A percentile compares a stretch with the other conserved stretches of the same genome.
Evolutionary conservation across 2,329 filamentous ascomycete species (phyloP).

Genomic region (Scedosporium apiospermum): DNA sequence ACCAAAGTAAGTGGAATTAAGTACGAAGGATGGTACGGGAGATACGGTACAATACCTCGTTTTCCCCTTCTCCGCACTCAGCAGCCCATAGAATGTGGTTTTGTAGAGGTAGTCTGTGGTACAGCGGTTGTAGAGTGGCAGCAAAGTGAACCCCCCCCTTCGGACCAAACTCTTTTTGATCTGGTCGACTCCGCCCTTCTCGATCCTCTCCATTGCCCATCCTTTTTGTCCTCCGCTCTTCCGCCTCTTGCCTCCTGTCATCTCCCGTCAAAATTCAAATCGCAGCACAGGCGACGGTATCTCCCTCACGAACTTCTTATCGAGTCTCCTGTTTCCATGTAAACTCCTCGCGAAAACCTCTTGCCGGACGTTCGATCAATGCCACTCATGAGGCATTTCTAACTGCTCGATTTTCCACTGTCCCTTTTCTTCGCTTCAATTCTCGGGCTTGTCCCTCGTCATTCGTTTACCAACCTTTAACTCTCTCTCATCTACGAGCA

Average conservation of each 20-base stretch:
- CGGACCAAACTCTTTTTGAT: slow-evolving; percentile 3
- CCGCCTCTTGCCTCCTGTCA: slow-evolving; percentile 4
- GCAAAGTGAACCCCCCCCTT: neutral
- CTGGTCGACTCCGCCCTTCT: slow-evolving; percentile 2
- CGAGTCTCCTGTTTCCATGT: neutral
- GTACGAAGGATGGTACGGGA: too few species aligned
- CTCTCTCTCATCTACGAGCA: slow-evolving; percentile 9
- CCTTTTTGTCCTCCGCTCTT: slow-evolving; percentile 1
- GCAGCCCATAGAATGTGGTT: neutral
- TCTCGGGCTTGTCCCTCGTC: slow-evolving; percentile 6
- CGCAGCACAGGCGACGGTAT: neutral
- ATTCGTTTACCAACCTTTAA: slow-evolving; percentile 13
- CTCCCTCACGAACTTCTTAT: neutral
- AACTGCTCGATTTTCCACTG: neutral
- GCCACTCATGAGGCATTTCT: neutral
- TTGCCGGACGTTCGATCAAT: neutral
- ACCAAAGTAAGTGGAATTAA: neutral
- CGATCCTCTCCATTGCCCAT: neutral
- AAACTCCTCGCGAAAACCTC: neutral
- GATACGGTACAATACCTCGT: neutral
- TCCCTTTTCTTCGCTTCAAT: slow-evolving; percentile 1
- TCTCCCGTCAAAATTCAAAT: slow-evolving; percentile 1
- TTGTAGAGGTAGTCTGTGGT: neutral
- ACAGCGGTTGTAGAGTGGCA: neutral
- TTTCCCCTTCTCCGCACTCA: neutral